Conservation (phyloP, 352 stramenopile species). For the Phytophthora fragariae region DNA sequence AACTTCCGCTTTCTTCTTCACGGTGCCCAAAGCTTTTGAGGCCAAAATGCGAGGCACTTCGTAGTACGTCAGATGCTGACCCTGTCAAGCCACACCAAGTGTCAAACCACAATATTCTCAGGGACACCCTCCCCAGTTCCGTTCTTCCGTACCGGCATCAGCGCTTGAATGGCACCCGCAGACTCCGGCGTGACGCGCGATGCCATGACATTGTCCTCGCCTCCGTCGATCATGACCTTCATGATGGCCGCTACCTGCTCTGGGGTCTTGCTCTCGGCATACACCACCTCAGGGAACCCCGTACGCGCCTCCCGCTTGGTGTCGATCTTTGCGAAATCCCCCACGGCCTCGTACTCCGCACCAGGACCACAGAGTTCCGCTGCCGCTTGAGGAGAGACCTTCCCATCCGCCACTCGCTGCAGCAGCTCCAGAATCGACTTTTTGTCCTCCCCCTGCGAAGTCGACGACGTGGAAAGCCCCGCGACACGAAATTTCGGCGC, state of each 20-base stretch:
- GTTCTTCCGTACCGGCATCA: conserved; percentile 48
- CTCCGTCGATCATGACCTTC: conserved; percentile 81
- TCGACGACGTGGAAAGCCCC: conserved; percentile 28
- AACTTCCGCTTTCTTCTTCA: background rate
- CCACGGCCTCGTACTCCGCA: conserved; percentile 62
- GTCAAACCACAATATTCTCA: conserved; percentile 8
- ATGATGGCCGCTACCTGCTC: conserved; percentile 92
- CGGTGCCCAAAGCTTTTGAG: conserved; percentile 43
- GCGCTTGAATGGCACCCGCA: conserved; percentile 47
- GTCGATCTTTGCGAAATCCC: conserved; percentile 88
- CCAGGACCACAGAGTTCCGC: conserved; percentile 34
- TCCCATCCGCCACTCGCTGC: conserved; percentile 62
- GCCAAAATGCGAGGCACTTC: conserved; percentile 75
- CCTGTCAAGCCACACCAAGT: conserved; percentile 23
- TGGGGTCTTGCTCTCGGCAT: conserved; percentile 93
- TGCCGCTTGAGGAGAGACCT: conserved; percentile 45
- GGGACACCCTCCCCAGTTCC: background rate
- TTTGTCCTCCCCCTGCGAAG: conserved; percentile 23
- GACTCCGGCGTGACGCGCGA: conserved; percentile 72
- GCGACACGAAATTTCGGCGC: conserved; percentile 3
- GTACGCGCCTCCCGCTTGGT: conserved; percentile 87
- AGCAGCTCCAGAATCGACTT: conserved; percentile 56
- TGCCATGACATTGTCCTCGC: conserved; percentile 77
- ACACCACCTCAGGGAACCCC: conserved; percentile 96
- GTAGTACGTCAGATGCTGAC: conserved; percentile 67